phyloP scores from a whole-genome alignment of 352 stramenopile genomes.

The Globisporangium spinosum region DNA sequence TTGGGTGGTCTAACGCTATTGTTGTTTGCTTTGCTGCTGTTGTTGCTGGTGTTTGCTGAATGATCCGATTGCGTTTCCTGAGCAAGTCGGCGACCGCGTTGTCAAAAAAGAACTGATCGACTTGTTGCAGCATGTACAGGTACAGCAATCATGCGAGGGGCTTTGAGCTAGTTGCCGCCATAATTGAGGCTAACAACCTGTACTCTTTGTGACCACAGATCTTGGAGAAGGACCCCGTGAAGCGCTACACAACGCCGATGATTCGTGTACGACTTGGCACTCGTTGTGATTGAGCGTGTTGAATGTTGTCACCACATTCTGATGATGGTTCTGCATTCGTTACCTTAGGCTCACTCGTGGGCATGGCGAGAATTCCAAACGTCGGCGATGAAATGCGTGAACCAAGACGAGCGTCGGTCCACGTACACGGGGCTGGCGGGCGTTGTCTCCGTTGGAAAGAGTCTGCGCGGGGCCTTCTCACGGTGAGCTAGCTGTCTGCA shows the following conservation, averaged over 20 bases:
- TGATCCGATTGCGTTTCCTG: conserved; percentile 54
- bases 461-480: conserved; percentile 48
- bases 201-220: conserved; percentile 31
- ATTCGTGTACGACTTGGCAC: conserved; percentile 50
- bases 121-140: conserved; percentile 52
- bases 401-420: conserved; percentile 35
- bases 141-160: no score
- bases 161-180: neutral
- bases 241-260: conserved; percentile 57
- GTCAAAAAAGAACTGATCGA: conserved; percentile 62
- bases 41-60: conserved; percentile 28
- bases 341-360: conserved; percentile 50
- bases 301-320: neutral
- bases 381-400: conserved; percentile 67
- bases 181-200: neutral
- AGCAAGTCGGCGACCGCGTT: conserved; percentile 36
- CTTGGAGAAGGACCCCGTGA: conserved; percentile 63
- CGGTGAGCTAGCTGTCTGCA: conserved; percentile 24
- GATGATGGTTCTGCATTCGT: neutral
- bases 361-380: conserved; percentile 73
- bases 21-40: neutral
- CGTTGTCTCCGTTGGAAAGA: conserved; percentile 56
- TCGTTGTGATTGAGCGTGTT: neutral
- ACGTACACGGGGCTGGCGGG: conserved; percentile 41
- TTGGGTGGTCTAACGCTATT: neutral